A percentile compares a stretch with the other conserved stretches of the same genome.
Evolutionary conservation across 805 yeast species (phyloP).

Genomic region (Komagataella phaffii): DNA sequence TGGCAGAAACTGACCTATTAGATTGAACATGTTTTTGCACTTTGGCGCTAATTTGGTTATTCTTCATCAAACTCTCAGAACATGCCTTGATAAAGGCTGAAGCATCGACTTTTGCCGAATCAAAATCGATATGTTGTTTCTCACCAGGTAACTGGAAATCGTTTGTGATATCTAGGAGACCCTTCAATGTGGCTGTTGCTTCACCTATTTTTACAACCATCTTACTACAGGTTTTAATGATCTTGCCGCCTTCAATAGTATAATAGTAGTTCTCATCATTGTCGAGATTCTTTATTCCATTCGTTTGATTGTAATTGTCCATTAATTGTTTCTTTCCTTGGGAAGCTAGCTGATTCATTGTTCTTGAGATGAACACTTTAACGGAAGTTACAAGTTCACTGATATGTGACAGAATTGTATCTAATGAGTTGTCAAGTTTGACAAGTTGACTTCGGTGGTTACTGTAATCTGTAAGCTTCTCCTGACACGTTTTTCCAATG

Average conservation of each 20-base stretch:
- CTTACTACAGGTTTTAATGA: conserved; percentile 19
- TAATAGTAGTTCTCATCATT: conserved; percentile 27
- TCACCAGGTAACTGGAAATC: conserved; percentile 48
- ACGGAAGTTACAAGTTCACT: conserved; percentile 55
- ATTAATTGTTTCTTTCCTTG: not conserved
- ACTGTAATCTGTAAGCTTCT: conserved; percentile 8
- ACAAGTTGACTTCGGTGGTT: not conserved
- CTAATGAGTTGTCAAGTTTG: conserved; percentile 33
- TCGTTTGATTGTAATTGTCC: not conserved
- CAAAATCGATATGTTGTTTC: conserved; percentile 56
- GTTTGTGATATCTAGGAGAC: conserved; percentile 44
- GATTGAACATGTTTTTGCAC: conserved; percentile 13
- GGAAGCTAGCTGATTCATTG: not conserved
- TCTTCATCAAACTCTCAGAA: conserved; percentile 43
- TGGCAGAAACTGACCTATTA: conserved; percentile 4
- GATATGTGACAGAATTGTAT: conserved; percentile 42
- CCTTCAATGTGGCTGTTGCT: conserved; percentile 39
- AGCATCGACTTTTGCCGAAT: conserved; percentile 41
- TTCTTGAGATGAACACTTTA: conserved; percentile 37
- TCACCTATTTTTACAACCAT: conserved; percentile 37
- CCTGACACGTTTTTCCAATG: conserved; percentile 10
- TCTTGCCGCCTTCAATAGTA: conserved; percentile 50
- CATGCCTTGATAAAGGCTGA: conserved; percentile 47
- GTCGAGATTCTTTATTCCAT: not conserved
- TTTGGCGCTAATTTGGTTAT: conserved; percentile 16